These are phyloP conservation scores for Saccharomycopsis fodiens DNA, from an alignment of 805 yeast genomes.

Conservation along the genomic window DNA sequence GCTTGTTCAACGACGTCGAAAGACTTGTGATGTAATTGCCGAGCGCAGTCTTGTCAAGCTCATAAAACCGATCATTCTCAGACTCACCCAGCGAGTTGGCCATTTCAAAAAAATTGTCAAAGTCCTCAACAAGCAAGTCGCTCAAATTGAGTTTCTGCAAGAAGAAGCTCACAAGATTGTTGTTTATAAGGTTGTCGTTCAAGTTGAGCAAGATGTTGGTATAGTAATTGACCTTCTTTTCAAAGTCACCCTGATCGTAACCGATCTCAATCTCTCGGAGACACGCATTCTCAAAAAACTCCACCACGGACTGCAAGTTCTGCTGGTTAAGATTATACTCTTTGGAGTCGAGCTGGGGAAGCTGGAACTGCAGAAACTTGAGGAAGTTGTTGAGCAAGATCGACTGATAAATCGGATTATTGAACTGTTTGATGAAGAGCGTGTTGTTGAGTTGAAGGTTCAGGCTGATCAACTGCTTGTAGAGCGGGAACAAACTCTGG, in stretches of 20 bases:
- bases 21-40: constrained; percentile 25
- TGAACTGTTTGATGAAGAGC: constrained; percentile 37
- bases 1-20: constrained; percentile 28
- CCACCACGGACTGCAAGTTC: constrained; percentile 47
- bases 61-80: constrained; percentile 21
- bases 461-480: constrained; percentile 37
- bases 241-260: constrained; percentile 39
- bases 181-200: constrained; percentile 33
- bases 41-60: constrained; percentile 23
- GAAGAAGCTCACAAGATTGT: constrained; percentile 33
- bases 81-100: neutral
- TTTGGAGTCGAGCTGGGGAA: constrained; percentile 26
- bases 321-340: constrained; percentile 26
- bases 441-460: constrained; percentile 34
- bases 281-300: constrained; percentile 65
- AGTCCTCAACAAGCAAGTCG: constrained; percentile 30
- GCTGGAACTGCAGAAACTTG: constrained; percentile 31
- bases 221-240: constrained; percentile 28
- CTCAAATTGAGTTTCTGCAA: constrained; percentile 30
- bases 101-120: constrained; percentile 26
- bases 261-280: constrained; percentile 59
- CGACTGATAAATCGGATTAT: constrained; percentile 47
- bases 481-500: constrained; percentile 34
- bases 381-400: constrained; percentile 34
- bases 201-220: constrained; percentile 27